Evolutionary conservation across 75 land plant species (phyloP), one percentile per base, ranked within the genome.

Genomic region (Picea sitchensis): DNA sequence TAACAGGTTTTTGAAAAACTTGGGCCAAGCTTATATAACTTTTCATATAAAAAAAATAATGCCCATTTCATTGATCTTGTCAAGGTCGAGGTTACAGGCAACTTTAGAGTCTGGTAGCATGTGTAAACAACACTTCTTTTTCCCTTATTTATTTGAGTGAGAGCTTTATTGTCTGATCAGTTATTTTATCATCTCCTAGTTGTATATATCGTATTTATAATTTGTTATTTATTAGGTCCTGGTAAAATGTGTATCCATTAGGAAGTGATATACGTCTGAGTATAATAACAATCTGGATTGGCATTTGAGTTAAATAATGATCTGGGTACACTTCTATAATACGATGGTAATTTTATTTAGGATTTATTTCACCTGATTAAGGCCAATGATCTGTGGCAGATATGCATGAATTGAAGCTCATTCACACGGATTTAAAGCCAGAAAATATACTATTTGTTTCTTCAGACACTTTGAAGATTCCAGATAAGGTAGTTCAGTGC

Each of bases 71-170:
- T 91, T 86, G 93, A 94, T 82, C 89, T 94, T 31, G 97, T 93
- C 62, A 90, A 93, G 12, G n/a, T n/a, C n/a, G 96, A 94, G 74
- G 62, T 94, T 88, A 91, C 83, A 84, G 92, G 72, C 94, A 94
- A 83, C 92, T 96, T 88, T 96, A 90, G 90, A 95, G 83, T 88
- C 90, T 86, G 91, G n/a, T 94, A 64, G 98, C 98, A 86, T 95
- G 98, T 95, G 93, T 91, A 76, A 64, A 74, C 62, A 75, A 30
- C 68, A 62, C 4, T 64, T 76, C 57, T 7, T 81, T 61, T 61
- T 18, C 21, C 20, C 20, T 61, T 14, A 18, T 2, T 60, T 60
- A 60, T 60, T 61, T 61, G 4, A 41, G 44, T 7, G 8, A 44
- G 51, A 44, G 51, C 51, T 44, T 44, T 6, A 44, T 44, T 44